phyloP scores from a whole-genome alignment of 2,329 filamentous ascomycete species.

The Septoria linicola region DNA sequence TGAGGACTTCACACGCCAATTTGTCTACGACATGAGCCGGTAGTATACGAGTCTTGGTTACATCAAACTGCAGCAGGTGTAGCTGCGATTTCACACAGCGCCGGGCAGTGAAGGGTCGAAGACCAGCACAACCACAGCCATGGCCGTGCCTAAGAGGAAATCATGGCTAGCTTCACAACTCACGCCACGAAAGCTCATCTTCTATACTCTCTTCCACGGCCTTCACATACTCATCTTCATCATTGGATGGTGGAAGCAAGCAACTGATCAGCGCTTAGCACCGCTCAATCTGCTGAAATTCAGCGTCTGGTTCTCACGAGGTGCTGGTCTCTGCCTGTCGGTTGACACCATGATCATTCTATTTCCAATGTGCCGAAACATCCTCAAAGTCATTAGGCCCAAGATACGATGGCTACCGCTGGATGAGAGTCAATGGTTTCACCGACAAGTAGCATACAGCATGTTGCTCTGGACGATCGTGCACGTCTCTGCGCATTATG shows the following conservation, averaged over 20 bases:
- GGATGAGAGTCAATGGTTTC: constrained; percentile 97
- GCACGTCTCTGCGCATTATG: constrained; percentile 81
- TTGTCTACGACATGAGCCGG: constrained; percentile 9
- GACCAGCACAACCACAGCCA: constrained; percentile 2
- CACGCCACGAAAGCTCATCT: constrained; percentile 37
- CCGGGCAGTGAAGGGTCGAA: neutral
- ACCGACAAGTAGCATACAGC: constrained; percentile 88
- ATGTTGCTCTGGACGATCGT: constrained; percentile 77
- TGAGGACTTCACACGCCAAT: neutral
- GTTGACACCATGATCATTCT: constrained; percentile 86
- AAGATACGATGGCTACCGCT: constrained; percentile 85
- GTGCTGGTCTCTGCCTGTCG: constrained; percentile 80
- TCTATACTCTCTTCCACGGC: constrained; percentile 41
- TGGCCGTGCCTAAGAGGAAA: constrained; percentile 28
- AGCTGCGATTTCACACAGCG: neutral
- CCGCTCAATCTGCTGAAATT: constrained; percentile 77
- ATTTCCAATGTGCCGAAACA: constrained; percentile 89
- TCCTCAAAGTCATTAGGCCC: constrained; percentile 79
- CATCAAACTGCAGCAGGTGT: neutral
- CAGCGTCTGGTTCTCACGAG: constrained; percentile 95
- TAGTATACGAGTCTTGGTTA: neutral
- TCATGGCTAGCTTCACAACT: constrained; percentile 39
- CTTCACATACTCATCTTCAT: constrained; percentile 41
- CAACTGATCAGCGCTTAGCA: constrained; percentile 63
- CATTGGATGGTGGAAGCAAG: constrained; percentile 61